Percentiles rank a stretch among this genome's conserved stretches.
phyloP scores from a whole-genome alignment of 2,329 filamentous ascomycete genomes.

The Passalora sequoiae region DNA sequence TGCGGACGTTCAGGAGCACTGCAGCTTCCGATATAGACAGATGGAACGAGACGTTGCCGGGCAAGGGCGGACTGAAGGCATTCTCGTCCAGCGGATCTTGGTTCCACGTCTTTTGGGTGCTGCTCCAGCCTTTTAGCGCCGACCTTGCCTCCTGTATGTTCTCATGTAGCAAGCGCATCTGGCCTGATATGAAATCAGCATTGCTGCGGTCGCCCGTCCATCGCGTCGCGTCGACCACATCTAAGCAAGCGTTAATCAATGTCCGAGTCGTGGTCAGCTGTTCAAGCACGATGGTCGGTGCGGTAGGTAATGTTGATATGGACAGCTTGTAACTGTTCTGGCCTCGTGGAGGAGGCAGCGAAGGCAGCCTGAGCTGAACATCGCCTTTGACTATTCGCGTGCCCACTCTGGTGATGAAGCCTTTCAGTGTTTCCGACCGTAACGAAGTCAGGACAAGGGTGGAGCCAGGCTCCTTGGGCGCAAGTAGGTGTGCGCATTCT shows the following conservation, averaged over 20 bases:
- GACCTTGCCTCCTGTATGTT: slow-evolving; percentile 58
- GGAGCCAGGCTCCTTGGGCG: slow-evolving; percentile 76
- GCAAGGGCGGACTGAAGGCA: slow-evolving; percentile 59
- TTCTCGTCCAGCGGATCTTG: slow-evolving; percentile 50
- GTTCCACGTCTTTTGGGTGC: slow-evolving; percentile 51
- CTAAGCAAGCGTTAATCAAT: slow-evolving; percentile 76
- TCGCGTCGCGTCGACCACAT: slow-evolving; percentile 72
- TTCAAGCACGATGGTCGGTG: slow-evolving; percentile 57
- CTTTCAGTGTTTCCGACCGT: slow-evolving; percentile 85
- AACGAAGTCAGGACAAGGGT: slow-evolving; percentile 85
- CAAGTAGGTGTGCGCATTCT: slow-evolving; percentile 82
- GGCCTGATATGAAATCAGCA: slow-evolving; percentile 53
- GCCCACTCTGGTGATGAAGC: slow-evolving; percentile 82
- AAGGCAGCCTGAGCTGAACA: slow-evolving; percentile 70
- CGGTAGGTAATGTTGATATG: slow-evolving; percentile 49
- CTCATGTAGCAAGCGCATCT: slow-evolving; percentile 55
- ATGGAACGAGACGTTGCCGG: slow-evolving; percentile 68
- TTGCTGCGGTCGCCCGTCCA: slow-evolving; percentile 63
- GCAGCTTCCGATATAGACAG: slow-evolving; percentile 51
- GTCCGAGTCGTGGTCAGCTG: slow-evolving; percentile 67
- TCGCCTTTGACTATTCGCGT: slow-evolving; percentile 87
- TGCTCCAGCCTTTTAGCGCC: slow-evolving; percentile 53
- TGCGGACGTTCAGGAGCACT: slow-evolving; percentile 59
- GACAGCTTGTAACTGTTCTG: slow-evolving; percentile 48
- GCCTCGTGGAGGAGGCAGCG: slow-evolving; percentile 54